Conservation (phyloP, 176 grass and related monocot species). For the Cenchrus americanus region DNA sequence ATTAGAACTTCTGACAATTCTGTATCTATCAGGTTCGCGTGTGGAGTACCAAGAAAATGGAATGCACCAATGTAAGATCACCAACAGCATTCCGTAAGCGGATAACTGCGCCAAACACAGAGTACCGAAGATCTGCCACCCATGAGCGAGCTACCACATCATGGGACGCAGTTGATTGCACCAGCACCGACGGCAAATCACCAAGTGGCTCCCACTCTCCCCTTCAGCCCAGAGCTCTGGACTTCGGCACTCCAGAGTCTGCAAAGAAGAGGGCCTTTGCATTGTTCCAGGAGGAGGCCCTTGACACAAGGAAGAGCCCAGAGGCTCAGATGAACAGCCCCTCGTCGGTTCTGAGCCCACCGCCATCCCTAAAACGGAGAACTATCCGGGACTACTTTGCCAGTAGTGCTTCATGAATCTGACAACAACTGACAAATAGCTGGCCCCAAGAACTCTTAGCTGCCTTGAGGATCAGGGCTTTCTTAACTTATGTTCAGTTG, state of each 20-base stretch:
- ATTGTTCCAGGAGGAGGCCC: conserved; percentile 54
- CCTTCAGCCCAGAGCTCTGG: conserved; percentile 51
- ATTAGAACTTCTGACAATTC: conserved; percentile 32
- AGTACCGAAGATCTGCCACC: conserved; percentile 46
- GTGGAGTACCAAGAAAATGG: conserved; percentile 72
- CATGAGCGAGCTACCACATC: conserved; percentile 49
- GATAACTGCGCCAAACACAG: conserved; percentile 59
- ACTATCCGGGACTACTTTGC: conserved; percentile 92
- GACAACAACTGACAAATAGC: conserved; percentile 17
- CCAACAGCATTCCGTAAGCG: conserved; percentile 72
- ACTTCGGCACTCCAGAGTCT: conserved; percentile 82
- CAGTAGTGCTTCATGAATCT: conserved; percentile 52
- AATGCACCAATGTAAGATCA: conserved; percentile 57
- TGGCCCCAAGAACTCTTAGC: conserved; percentile 3
- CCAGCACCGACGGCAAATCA: conserved; percentile 21
- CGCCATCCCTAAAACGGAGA: conserved; percentile 84
- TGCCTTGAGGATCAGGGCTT: background rate
- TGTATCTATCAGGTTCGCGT: conserved; percentile 71
- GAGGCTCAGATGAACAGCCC: conserved; percentile 60
- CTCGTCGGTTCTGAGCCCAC: conserved; percentile 84
- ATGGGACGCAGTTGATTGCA: conserved; percentile 38
- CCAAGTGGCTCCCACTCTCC: conserved; percentile 44
- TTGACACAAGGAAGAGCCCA: conserved; percentile 50
- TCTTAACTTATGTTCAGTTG: conserved; percentile 23
- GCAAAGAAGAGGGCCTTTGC: conserved; percentile 67